A percentile compares a stretch with the other conserved stretches of the same genome.
Evolutionary conservation across 2,329 filamentous ascomycete species (phyloP).

Genomic region (Xylaria polymorpha): DNA sequence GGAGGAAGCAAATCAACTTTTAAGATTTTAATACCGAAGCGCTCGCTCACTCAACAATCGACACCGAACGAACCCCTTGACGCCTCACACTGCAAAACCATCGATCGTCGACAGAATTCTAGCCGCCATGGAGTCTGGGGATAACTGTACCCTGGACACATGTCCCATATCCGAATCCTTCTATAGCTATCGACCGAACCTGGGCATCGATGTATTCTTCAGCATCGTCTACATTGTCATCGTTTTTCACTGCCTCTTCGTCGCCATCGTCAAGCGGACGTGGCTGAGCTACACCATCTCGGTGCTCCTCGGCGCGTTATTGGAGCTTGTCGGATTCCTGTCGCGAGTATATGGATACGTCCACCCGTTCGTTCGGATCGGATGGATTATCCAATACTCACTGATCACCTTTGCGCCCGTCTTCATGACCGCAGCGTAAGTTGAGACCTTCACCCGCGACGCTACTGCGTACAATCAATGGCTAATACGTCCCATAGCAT

Average conservation of each 20-base stretch:
- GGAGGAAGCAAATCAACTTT: background rate
- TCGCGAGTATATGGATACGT: slow-evolving; percentile 30
- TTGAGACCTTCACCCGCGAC: background rate
- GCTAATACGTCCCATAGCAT: slow-evolving; percentile 26
- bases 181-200: slow-evolving; percentile 39
- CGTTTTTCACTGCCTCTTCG: slow-evolving; percentile 20
- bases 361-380: slow-evolving; percentile 26
- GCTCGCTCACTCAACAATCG: background rate
- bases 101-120: background rate
- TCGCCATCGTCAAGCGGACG: slow-evolving; percentile 14
- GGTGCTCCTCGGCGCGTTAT: slow-evolving; percentile 28
- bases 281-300: slow-evolving; percentile 35
- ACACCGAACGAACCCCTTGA: background rate
- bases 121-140: slow-evolving; percentile 1
- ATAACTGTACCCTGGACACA: slow-evolving; percentile 33
- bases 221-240: slow-evolving; percentile 30
- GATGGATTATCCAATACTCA: slow-evolving; percentile 37
- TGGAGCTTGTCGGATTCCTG: slow-evolving; percentile 33
- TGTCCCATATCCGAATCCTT: slow-evolving; percentile 28
- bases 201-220: slow-evolving; percentile 38
- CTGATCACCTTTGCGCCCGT: slow-evolving; percentile 35
- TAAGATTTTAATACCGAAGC: background rate
- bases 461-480: background rate
- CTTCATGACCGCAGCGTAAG: slow-evolving; percentile 38
- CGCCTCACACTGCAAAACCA: background rate